Conservation (phyloP, 2,329 filamentous ascomycete genomes). For the Basipetospora chlamydospora region DNA sequence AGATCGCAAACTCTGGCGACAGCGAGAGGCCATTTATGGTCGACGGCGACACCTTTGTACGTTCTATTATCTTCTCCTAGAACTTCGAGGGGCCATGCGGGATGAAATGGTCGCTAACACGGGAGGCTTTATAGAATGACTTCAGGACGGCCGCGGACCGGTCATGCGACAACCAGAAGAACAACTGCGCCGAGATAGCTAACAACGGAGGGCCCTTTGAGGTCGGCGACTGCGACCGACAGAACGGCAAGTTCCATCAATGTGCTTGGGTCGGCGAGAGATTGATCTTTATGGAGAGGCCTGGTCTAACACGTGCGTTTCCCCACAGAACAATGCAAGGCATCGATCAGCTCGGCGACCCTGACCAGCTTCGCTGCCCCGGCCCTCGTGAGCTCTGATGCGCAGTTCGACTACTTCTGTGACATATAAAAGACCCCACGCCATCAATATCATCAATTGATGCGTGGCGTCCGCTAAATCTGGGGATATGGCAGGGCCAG, state of each 20-base stretch:
- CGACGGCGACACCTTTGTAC: conserved; percentile 28
- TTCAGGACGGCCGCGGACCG: conserved; percentile 26
- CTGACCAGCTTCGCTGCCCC: conserved; percentile 10
- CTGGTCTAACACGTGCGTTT: no score
- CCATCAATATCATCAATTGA: no score
- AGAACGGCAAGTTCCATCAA: conserved; percentile 26
- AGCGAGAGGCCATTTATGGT: conserved; percentile 26
- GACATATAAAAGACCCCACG: conserved; percentile 16
- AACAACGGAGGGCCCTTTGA: conserved; percentile 21
- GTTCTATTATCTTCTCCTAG: conserved; percentile 8
- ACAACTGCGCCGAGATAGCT: conserved; percentile 27
- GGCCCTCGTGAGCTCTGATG: conserved; percentile 23
- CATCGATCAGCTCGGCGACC: conserved; percentile 8
- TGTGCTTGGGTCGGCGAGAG: no score
- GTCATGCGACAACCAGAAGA: conserved; percentile 34
- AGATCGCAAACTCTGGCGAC: conserved; percentile 26
- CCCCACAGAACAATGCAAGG: conserved; percentile 25
- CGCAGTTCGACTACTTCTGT: conserved; percentile 32
- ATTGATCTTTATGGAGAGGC: no score
- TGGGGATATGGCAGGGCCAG: no score
- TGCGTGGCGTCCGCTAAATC: no score
- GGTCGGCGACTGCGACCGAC: conserved; percentile 30
- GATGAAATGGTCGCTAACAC: neutral
- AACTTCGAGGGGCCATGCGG: neutral
- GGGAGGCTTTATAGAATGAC: conserved; percentile 18